These are phyloP conservation scores for Tulasnella sp. DNA, from an alignment of 768 basidiomycete species.

Conservation along the genomic window DNA sequence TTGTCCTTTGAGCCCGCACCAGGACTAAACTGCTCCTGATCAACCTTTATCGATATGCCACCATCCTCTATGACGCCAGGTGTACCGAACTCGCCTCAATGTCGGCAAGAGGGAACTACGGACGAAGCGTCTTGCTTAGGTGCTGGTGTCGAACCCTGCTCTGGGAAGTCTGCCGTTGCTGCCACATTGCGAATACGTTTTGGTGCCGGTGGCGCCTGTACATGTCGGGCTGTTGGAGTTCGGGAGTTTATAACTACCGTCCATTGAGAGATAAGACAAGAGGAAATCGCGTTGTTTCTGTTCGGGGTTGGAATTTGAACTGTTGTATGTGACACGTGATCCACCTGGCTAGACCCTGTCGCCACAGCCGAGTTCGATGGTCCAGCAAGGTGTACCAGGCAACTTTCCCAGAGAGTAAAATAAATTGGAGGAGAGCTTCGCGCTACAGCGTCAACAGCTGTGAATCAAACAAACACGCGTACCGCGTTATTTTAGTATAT, in stretches of 20 bases:
- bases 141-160: not conserved
- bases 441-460: too few species aligned
- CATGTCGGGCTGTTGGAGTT: not conserved
- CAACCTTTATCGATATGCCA: constrained; percentile 55
- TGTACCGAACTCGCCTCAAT: constrained; percentile 74
- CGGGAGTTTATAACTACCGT: not conserved
- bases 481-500: too few species aligned
- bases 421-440: too few species aligned
- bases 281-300: not conserved
- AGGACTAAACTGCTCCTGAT: constrained; percentile 45
- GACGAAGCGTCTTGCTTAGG: not conserved
- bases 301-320: not conserved
- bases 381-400: too few species aligned
- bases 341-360: not conserved
- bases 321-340: not conserved
- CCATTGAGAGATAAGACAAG: not conserved
- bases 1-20: constrained; percentile 47
- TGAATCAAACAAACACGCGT: too few species aligned
- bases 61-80: constrained; percentile 50
- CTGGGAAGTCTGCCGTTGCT: not conserved
- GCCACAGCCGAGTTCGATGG: too few species aligned
- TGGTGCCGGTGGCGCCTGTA: not conserved
- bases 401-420: too few species aligned
- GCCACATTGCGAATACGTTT: not conserved
- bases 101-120: constrained; percentile 43